Base-by-base conservation (phyloP, 768 basidiomycete genomes). In the Tulasnella sp. region DNA sequence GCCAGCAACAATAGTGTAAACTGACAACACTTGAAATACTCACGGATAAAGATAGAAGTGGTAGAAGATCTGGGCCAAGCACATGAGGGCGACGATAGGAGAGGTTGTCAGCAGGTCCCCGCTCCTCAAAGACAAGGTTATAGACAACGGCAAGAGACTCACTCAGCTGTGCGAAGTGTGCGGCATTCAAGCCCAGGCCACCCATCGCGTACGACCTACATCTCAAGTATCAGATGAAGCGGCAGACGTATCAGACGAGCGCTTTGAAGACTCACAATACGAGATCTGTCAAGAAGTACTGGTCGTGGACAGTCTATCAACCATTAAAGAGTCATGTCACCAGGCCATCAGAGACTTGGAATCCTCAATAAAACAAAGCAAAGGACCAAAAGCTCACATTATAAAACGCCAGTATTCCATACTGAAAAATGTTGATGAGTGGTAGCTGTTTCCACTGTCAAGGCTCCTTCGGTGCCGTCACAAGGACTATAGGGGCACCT, bases 121-220 rank as follows among this genome's bases (percentile, higher is more conserved):
- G 5, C 34, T 38, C 7, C 34, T 15, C 34, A 38, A 7, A 38
- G 34, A 38, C 7, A 15, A 38, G 15, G 5, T 38, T 15, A n/a
- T n/a, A n/a, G 7, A 15, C 5, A 15, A 7, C 34, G 34, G 7
- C 15, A 7, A 21, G 11, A 22, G 24, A 64, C 67, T 5, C 61
- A 90, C 85, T 92, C 17, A 97, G 78, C 68, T 91, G 83, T 1
- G 93, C 90, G 71, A 93, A 99, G 71, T 96, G 82, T 1, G 85
- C 87, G 0, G 96, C 89, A 66, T 85, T 86, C 56, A 99, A 75
- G 59, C 90, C 92, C 63, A 99, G 72, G 1, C 96, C 96, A n/a
- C 93, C 93, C 4, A 82, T 76, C 19, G 80, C 75, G 67, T 89
- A 89, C 64, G 86, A 82, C 12, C 89, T 93, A 68, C 38, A 55